Conservation (phyloP, 2,329 filamentous ascomycete species). For the Plectosphaerella cucumerina region DNA sequence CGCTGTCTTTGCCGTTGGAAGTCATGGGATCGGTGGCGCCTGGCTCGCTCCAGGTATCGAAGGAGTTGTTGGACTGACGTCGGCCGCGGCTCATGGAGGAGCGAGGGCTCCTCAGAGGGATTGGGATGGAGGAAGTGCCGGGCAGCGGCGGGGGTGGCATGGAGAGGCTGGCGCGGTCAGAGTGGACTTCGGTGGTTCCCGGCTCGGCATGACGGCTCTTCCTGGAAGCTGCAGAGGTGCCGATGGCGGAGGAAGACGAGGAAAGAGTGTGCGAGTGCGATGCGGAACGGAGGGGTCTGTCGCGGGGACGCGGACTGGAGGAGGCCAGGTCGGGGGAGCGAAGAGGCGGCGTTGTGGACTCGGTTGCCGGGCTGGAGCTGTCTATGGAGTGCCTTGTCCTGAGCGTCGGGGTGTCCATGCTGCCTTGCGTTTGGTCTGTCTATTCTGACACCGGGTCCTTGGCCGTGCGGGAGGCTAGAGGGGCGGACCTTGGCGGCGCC, state of each 20-base stretch:
- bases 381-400: conserved; percentile 17
- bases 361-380: conserved; percentile 11
- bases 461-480: too few relatives aligned
- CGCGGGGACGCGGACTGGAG: conserved; percentile 4
- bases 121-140: conserved; percentile 27
- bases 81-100: conserved; percentile 36
- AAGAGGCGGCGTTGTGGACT: background rate
- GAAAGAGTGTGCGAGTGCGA: conserved; percentile 36
- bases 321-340: conserved; percentile 1
- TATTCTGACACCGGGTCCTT: too few relatives aligned
- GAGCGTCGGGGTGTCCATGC: conserved; percentile 19
- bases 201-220: conserved; percentile 59
- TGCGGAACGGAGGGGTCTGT: conserved; percentile 17
- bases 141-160: conserved; percentile 41
- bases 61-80: conserved; percentile 35
- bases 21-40: conserved; percentile 22
- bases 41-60: conserved; percentile 30
- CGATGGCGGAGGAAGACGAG: conserved; percentile 33
- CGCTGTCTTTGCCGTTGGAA: conserved; percentile 33
- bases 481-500: too few relatives aligned
- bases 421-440: background rate
- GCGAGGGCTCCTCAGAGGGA: conserved; percentile 32
- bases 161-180: conserved; percentile 58
- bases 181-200: conserved; percentile 51
- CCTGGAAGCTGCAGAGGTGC: conserved; percentile 29